These are phyloP conservation scores for Mortierella alpina DNA, from an alignment of 192 early-diverging fungal genomes.

Conservation along the genomic window DNA sequence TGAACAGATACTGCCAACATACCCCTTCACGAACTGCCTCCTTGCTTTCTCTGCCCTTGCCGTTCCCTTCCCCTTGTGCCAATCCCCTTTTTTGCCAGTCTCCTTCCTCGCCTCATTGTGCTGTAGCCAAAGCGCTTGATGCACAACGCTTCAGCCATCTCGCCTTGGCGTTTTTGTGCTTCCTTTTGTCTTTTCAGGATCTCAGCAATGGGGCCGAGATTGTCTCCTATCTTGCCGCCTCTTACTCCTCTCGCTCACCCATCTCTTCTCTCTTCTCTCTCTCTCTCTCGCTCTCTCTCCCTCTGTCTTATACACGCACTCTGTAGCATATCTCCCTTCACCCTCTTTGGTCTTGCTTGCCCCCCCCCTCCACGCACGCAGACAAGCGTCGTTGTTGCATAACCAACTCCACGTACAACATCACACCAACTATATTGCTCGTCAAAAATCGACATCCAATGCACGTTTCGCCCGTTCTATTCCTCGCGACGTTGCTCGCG, in stretches of 20 bases:
- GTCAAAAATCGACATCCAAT: neutral
- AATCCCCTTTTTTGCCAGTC: no score
- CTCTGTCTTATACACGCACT: neutral
- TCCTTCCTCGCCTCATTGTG: no score
- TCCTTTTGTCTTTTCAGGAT: no score
- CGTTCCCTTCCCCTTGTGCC: no score
- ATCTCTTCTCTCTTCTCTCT: neutral
- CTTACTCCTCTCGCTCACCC: neutral
- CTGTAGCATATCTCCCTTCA: neutral
- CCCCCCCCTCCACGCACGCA: neutral
- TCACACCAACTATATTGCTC: neutral
- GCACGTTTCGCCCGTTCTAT: conserved; percentile 1
- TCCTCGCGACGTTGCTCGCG: conserved; percentile 1
- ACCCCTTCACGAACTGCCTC: no score
- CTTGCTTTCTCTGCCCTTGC: no score
- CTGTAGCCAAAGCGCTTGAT: no score
- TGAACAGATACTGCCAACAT: no score
- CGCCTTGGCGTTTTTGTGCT: no score
- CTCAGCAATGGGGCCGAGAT: no score
- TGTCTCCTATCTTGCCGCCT: neutral
- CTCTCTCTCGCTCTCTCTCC: neutral
- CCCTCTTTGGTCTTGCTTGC: neutral
- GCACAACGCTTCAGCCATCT: no score
- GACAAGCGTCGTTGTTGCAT: neutral
- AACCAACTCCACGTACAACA: neutral